Conservation (phyloP, 139 green algal genomes). For the Tetraselmis chui region DNA sequence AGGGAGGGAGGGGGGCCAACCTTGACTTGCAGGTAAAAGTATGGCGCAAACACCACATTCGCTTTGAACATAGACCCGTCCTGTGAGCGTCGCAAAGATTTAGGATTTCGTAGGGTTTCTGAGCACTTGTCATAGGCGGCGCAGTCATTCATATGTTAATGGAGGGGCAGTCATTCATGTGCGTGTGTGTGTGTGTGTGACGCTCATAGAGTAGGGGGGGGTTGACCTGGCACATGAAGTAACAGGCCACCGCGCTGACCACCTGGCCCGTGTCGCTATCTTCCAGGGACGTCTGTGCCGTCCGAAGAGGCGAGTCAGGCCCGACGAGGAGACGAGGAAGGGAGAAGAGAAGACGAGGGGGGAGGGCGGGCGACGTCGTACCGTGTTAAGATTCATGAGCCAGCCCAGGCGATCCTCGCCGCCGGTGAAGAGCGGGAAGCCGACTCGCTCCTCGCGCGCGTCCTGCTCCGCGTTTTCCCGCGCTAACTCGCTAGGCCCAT, state of each 20-base stretch:
- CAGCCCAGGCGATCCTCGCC: constrained; percentile 75
- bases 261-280: constrained; percentile 72
- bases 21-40: constrained; percentile 87
- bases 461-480: constrained; percentile 25
- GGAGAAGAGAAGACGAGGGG: not conserved
- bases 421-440: constrained; percentile 65
- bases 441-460: constrained; percentile 55
- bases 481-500: not conserved
- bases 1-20: constrained; percentile 11
- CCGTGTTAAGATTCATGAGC: constrained; percentile 85
- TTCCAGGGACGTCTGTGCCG: constrained; percentile 60
- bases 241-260: constrained; percentile 76
- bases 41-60: constrained; percentile 71
- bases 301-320: not conserved
- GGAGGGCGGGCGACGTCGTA: constrained; percentile 25
- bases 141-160: too few species aligned
- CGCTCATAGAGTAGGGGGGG: too few species aligned
- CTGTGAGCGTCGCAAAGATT: too few species aligned
- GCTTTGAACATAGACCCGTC: constrained; percentile 92
- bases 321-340: not conserved
- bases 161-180: too few species aligned
- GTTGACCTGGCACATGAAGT: constrained; percentile 86
- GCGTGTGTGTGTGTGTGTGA: too few species aligned
- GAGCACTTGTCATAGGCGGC: too few species aligned
- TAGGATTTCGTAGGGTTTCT: too few species aligned